Evolutionary conservation across 2,329 filamentous ascomycete species (phyloP).

Genomic region (Calonectria naviculata): DNA sequence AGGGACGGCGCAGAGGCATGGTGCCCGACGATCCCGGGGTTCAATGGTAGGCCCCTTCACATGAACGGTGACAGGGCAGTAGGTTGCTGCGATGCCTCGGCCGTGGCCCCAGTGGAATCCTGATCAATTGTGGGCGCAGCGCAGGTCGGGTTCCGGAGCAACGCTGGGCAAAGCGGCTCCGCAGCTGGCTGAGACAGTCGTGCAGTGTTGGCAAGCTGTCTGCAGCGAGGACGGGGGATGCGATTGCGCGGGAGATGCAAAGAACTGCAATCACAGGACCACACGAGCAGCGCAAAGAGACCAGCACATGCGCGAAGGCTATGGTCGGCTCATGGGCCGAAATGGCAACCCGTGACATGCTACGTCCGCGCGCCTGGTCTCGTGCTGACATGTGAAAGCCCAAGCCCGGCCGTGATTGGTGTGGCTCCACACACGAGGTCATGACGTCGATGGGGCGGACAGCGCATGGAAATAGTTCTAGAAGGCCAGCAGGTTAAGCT

Average conservation of each 20-base stretch:
- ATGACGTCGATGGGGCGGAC: conserved; percentile 18
- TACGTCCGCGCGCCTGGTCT: conserved; percentile 2
- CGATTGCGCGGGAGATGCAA: not conserved
- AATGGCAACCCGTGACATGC: conserved; percentile 36
- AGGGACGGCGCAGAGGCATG: conserved; percentile 30
- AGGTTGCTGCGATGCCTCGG: conserved; percentile 7
- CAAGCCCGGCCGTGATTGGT: conserved; percentile 17
- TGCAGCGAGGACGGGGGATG: not conserved
- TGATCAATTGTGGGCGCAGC: not conserved
- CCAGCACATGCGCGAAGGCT: conserved; percentile 21
- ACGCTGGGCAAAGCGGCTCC: not conserved
- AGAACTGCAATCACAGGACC: not conserved
- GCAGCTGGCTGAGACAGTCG: not conserved
- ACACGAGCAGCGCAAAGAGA: not conserved
- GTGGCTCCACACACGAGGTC: not conserved
- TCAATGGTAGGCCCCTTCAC: conserved; percentile 33
- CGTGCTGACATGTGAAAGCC: conserved; percentile 42
- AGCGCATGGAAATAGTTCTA: conserved; percentile 1
- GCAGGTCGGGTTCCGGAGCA: not conserved
- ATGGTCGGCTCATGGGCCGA: conserved; percentile 35
- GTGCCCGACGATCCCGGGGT: conserved; percentile 18
- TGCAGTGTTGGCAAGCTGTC: not conserved
- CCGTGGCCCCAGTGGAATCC: not conserved
- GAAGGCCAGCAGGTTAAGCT: conserved; percentile 2
- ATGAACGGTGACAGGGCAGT: conserved; percentile 24